A percentile compares a stretch with the other conserved stretches of the same genome.
phyloP scores from a whole-genome alignment of 305 asterid species.

The Stenogyne calaminthoides region DNA sequence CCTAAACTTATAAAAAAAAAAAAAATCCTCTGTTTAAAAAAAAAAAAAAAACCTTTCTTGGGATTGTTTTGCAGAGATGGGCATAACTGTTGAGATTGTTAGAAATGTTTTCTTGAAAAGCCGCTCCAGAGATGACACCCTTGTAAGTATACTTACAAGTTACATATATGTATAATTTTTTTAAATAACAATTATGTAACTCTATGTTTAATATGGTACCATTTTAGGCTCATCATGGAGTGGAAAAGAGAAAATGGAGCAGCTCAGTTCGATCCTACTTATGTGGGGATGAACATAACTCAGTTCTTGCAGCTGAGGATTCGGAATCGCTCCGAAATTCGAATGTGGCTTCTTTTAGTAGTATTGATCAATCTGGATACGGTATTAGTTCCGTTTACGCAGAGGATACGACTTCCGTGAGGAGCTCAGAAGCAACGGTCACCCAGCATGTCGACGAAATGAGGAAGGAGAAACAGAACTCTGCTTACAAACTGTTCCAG shows the following conservation, averaged over 20 bases:
- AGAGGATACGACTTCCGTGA: constrained; percentile 32
- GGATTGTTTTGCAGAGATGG: constrained; percentile 34
- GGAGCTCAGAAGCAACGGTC: constrained; percentile 46
- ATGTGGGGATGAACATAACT: constrained; percentile 51
- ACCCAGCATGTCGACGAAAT: constrained; percentile 23
- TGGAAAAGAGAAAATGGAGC: constrained; percentile 53
- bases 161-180: not conserved
- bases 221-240: constrained; percentile 23
- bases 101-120: constrained; percentile 46
- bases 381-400: constrained; percentile 30
- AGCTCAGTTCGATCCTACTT: constrained; percentile 49
- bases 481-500: constrained; percentile 42
- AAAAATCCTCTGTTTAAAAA: not conserved
- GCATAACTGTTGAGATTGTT: constrained; percentile 40
- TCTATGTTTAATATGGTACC: not conserved
- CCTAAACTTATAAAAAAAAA: not conserved
- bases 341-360: constrained; percentile 37
- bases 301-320: constrained; percentile 45
- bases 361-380: not conserved
- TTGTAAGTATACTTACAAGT: constrained; percentile 31
- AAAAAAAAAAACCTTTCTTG: constrained; percentile 8
- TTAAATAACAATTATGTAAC: not conserved
- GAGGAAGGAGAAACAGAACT: constrained; percentile 31
- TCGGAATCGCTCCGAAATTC: constrained; percentile 28
- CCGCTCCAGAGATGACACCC: constrained; percentile 33